A percentile compares a stretch with the other conserved stretches of the same genome.
These are phyloP conservation scores for Lasiodiplodia sp. DNA, from an alignment of 2,329 filamentous ascomycete genomes.

Conservation along the genomic window DNA sequence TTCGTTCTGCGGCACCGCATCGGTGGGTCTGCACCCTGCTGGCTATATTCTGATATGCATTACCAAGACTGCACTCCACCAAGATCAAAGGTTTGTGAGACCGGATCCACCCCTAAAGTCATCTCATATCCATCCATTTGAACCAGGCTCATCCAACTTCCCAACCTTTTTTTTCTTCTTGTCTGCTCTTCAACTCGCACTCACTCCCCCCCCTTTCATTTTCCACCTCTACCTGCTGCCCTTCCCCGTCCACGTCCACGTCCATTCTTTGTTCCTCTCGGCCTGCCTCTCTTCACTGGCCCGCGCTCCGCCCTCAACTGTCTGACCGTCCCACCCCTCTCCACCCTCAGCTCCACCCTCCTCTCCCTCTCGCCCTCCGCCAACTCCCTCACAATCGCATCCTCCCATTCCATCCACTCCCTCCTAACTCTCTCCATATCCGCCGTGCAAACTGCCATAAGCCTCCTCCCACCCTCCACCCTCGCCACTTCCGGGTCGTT, in stretches of 20 bases:
- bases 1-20: neutral
- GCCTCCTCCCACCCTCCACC: neutral
- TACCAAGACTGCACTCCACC: neutral
- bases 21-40: neutral
- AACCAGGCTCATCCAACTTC: neutral
- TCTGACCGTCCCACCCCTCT: neutral
- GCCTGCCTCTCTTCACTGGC: neutral
- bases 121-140: neutral
- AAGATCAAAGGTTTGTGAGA: neutral
- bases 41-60: neutral
- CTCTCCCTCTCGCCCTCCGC: neutral
- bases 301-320: neutral
- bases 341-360: neutral
- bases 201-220: neutral
- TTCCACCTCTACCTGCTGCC: too few species aligned
- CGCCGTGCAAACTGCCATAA: neutral
- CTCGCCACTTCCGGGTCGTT: neutral
- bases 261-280: neutral
- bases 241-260: too few species aligned
- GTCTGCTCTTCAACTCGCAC: neutral
- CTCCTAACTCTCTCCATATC: neutral
- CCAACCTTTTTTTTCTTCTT: too few species aligned
- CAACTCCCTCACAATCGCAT: neutral
- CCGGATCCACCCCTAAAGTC: neutral
- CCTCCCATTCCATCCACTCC: conserved; percentile 5